These are phyloP conservation scores for Alternaria panax DNA, from an alignment of 2,329 filamentous ascomycete species.

Conservation along the genomic window DNA sequence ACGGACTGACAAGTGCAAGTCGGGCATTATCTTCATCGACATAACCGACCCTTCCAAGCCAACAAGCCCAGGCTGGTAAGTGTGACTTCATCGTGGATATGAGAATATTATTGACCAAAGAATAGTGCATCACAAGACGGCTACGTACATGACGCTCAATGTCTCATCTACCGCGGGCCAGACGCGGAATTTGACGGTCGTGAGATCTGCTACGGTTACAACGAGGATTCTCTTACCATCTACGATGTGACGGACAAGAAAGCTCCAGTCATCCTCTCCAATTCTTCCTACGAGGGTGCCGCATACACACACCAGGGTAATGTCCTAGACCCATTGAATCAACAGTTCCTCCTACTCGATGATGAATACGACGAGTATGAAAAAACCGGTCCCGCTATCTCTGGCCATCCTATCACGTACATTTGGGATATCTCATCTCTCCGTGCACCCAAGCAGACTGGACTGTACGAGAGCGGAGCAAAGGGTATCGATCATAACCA, in stretches of 20 bases:
- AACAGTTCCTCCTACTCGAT: constrained; percentile 49
- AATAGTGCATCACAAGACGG: constrained; percentile 60
- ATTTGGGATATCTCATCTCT: constrained; percentile 51
- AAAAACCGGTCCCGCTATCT: constrained; percentile 40
- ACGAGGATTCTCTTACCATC: constrained; percentile 62
- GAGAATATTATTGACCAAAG: background rate
- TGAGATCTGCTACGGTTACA: constrained; percentile 66
- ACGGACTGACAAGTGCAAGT: constrained; percentile 53
- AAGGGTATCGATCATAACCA: constrained; percentile 58
- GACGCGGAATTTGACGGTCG: constrained; percentile 57
- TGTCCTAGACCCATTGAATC: constrained; percentile 53
- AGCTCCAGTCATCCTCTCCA: constrained; percentile 57
- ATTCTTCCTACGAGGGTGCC: constrained; percentile 64
- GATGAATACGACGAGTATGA: constrained; percentile 53
- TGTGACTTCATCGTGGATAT: background rate
- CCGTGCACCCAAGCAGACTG: constrained; percentile 50
- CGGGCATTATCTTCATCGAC: constrained; percentile 67
- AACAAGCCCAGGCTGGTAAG: constrained; percentile 58
- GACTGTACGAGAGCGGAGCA: constrained; percentile 51
- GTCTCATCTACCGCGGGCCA: constrained; percentile 63
- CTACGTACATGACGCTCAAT: constrained; percentile 69
- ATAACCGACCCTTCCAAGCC: constrained; percentile 62
- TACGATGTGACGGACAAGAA: constrained; percentile 63
- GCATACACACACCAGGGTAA: constrained; percentile 67
- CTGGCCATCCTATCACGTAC: constrained; percentile 50